Conservation (phyloP, 352 stramenopile genomes). For the Peronosclerospora sorghi region DNA sequence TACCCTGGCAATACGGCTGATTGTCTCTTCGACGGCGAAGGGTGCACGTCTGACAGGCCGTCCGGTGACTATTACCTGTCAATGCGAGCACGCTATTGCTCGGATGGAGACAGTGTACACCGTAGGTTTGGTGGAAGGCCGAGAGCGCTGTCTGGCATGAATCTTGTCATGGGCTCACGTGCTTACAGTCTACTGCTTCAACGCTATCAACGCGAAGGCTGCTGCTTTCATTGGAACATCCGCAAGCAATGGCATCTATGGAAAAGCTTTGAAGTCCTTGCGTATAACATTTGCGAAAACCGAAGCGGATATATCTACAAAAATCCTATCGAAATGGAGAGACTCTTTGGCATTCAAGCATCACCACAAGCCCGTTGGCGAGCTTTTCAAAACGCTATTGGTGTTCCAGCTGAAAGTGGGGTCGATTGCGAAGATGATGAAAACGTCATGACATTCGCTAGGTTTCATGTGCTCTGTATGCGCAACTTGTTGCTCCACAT, state of each 20-base stretch:
- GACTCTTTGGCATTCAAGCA: slow-evolving; percentile 51
- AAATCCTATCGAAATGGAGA: slow-evolving; percentile 73
- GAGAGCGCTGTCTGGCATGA: slow-evolving; percentile 53
- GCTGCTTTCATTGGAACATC: slow-evolving; percentile 68
- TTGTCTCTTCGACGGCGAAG: slow-evolving; percentile 7
- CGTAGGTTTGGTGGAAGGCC: slow-evolving; percentile 22
- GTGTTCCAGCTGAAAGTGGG: slow-evolving; percentile 2
- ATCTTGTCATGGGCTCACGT: slow-evolving; percentile 57
- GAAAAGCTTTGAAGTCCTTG: slow-evolving; percentile 82
- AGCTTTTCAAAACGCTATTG: background rate
- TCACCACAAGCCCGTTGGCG: slow-evolving; percentile 1
- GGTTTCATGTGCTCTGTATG: slow-evolving; percentile 79
- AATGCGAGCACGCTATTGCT: slow-evolving; percentile 7
- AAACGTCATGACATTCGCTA: slow-evolving; percentile 47
- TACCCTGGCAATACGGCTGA: slow-evolving; percentile 9
- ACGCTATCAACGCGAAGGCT: slow-evolving; percentile 70
- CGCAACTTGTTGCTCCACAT: slow-evolving; percentile 77
- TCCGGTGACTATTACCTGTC: slow-evolving; percentile 15
- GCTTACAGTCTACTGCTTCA: slow-evolving; percentile 68
- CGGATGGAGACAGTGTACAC: slow-evolving; percentile 5
- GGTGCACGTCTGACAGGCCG: slow-evolving; percentile 16
- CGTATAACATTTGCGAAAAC: slow-evolving; percentile 84
- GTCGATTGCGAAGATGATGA: slow-evolving; percentile 10
- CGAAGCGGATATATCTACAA: slow-evolving; percentile 84
- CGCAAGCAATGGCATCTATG: slow-evolving; percentile 78